phyloP scores from a whole-genome alignment of 2,329 filamentous ascomycete species.

The Graphilbum ipis-grandicollis region DNA sequence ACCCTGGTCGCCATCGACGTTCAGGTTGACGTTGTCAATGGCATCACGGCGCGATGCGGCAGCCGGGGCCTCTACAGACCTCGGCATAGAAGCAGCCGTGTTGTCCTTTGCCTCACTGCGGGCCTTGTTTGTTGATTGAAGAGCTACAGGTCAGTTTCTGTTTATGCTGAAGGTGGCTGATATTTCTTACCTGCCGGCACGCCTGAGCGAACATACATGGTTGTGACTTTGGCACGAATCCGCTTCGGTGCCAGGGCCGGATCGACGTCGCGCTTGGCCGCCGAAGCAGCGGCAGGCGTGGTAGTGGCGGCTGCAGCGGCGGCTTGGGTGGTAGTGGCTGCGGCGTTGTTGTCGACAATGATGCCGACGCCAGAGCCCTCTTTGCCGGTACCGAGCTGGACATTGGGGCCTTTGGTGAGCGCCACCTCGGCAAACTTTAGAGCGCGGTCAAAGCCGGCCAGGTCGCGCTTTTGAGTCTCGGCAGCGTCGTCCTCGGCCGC shows the following conservation, averaged over 20 bases:
- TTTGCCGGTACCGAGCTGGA: slow-evolving; percentile 27
- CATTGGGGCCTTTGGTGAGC: slow-evolving; percentile 25
- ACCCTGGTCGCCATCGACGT: slow-evolving; percentile 24
- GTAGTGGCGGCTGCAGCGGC: too few relatives aligned
- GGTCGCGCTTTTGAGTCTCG: slow-evolving; percentile 24
- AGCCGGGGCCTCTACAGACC: slow-evolving; percentile 1
- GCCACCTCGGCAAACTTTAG: slow-evolving; percentile 27
- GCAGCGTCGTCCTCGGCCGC: slow-evolving; percentile 1
- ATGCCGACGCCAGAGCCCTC: slow-evolving; percentile 23
- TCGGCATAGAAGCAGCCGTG: slow-evolving; percentile 2
- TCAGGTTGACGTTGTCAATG: slow-evolving; percentile 26
- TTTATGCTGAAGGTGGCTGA: background rate
- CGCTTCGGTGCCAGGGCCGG: slow-evolving; percentile 11
- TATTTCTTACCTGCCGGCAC: slow-evolving; percentile 22
- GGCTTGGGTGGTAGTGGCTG: too few relatives aligned
- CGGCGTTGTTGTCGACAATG: slow-evolving; percentile 15
- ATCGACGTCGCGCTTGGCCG: slow-evolving; percentile 9
- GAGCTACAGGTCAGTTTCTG: slow-evolving; percentile 8
- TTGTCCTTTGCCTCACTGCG: slow-evolving; percentile 5
- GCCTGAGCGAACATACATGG: slow-evolving; percentile 27
- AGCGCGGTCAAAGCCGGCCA: slow-evolving; percentile 27
- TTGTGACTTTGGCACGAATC: slow-evolving; percentile 25
- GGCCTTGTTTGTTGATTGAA: slow-evolving; percentile 11
- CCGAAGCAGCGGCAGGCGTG: slow-evolving; percentile 2
- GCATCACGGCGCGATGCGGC: slow-evolving; percentile 11